Base-by-base conservation (phyloP, 768 basidiomycete species). In the Leucosporidium yakuticum region DNA sequence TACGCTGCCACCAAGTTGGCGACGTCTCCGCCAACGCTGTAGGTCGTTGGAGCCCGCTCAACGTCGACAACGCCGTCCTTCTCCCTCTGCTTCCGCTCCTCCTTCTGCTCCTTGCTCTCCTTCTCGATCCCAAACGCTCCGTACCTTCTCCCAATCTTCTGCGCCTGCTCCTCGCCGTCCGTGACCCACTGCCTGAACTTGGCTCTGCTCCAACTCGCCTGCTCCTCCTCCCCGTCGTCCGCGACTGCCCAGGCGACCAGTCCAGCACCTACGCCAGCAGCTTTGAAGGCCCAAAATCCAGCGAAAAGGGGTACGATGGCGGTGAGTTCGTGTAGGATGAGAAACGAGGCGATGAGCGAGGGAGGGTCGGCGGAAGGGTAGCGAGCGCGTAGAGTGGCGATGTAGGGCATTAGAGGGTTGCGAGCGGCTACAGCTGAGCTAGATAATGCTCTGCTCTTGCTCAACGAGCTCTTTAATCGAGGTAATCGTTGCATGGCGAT, bases 241-340 rank as follows among this genome's bases (percentile, higher is more conserved):
- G 58, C 58, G 12, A 74, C 27, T 0, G 73, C 70, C 77, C 72
- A 78, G 7, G 79, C 76, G 32, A 91, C 84, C 65, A 90, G 77
- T 49, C 78, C 80, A 62, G 88, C 86, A 0, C 93, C 92, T 29
- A 89, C 77, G 4, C 88, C 88, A 1, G 89, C 73, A 7, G 83
- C 77, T 44, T 87, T 81, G 14, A 90, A 85, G 0, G 82, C 81
- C 75, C 85, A 90, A 77, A 91, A 95, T 49, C 89, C 76, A 47
- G 85, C 84, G 6, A 87, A 83, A 34, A 93, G 82, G 4, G 92
- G 90, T 0, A 85, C 81, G 60, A 93, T 75, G 0, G 92, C 91
- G 0, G 91, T 92, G 17, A 90, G 70, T 76, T 96, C 92, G 76
- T 96, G 93, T 4, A 96, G 81, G 62, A 93, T 79, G 8, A 84